A percentile compares a stretch with the other conserved stretches of the same genome.
Conservation (phyloP, 1,139 yeast species). For the Kurtzmaniella quercitrusa region DNA sequence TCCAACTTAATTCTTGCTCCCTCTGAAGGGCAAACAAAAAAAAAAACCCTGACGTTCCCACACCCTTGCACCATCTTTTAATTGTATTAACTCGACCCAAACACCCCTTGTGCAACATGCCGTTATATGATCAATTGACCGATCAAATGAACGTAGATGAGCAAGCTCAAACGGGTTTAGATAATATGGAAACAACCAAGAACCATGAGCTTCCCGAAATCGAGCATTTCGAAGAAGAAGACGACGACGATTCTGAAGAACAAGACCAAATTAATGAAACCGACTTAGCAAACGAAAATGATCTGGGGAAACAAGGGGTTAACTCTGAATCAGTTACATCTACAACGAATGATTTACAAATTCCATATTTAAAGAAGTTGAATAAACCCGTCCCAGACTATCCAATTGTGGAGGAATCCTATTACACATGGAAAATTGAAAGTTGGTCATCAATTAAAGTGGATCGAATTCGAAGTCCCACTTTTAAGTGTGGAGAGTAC, state of each 20-base stretch:
- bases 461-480: constrained; percentile 48
- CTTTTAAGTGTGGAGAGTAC: constrained; percentile 61
- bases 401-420: constrained; percentile 35
- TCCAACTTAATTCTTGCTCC: background rate
- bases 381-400: constrained; percentile 44
- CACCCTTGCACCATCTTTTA: background rate
- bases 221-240: constrained; percentile 7
- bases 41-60: background rate
- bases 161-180: constrained; percentile 2
- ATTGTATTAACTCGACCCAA: background rate
- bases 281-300: background rate
- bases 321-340: background rate
- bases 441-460: constrained; percentile 56
- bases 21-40: background rate
- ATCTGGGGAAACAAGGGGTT: background rate
- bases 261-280: constrained; percentile 9
- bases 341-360: background rate
- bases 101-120: background rate
- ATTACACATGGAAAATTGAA: constrained; percentile 70
- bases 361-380: constrained; percentile 24
- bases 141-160: constrained; percentile 4
- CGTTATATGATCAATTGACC: background rate
- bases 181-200: background rate
- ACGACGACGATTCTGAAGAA: constrained; percentile 9
- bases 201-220: constrained; percentile 8